Base-by-base conservation (phyloP, 805 yeast species). In the Dipodascopsis uninucleata region DNA sequence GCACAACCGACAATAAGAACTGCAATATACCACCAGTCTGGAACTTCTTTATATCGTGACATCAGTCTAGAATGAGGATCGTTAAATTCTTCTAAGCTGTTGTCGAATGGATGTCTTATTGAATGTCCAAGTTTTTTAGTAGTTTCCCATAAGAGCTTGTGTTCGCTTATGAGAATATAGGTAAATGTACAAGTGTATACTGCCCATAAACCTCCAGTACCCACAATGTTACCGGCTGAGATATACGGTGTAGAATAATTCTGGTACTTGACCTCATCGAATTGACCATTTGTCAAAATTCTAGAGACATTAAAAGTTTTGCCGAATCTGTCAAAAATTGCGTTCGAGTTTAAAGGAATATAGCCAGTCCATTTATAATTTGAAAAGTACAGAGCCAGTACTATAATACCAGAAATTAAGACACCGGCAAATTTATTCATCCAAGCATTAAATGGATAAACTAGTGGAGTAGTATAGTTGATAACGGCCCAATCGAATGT, bases 161-260 rank as follows among this genome's bases (percentile, higher is more conserved):
- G 34, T 9, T 44, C 38, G 8, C 28, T 40, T 12, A 33, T 17
- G 2, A 35, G 29, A 4, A 33, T 37, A 35, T 42, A 43, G 3
- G 42, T 25, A 14, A 43, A 14, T 6, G 41, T 36, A 1, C 40
- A 38, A 7, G 52, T 50, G 28, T 37, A 40, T 76, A 57, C 79
- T 82, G 66, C 88, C 65, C 80, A 76, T 39, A 71, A 73, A 62
- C 67, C 70, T 56, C 83, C 84, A 57, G 80, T 79, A 9, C 78
- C 67, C 4, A 76, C 76, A 51, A 77, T 64, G 57, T 71, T 72
- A 0, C 78, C 81, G 3, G 82, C 81, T 28, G 75, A 58, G 58
- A 74, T 76, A 57, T 72, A 78, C 5, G 82, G 81, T 5, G 81
- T 81, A 1, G 81, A 78, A 52, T 75, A 71, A 28, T 65, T 45